Evolutionary conservation across 1,284 basidiomycete species (phyloP).

Genomic region (Malassezia equina): DNA sequence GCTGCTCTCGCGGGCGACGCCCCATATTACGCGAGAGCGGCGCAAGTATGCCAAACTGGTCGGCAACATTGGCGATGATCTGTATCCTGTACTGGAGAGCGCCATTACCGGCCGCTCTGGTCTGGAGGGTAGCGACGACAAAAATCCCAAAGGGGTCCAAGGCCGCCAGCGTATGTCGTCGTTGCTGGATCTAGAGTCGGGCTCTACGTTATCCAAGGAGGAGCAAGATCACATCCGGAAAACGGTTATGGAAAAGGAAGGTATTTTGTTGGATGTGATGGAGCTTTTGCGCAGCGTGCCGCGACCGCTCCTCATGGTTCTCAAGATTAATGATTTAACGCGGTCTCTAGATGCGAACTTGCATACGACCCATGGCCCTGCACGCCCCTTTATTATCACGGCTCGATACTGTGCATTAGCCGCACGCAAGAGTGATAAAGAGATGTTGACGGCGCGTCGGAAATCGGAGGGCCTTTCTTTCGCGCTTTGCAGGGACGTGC

Average conservation of each 20-base stretch:
- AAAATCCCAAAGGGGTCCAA: conserved; percentile 40
- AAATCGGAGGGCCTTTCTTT: conserved; percentile 23
- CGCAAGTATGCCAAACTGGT: conserved; percentile 40
- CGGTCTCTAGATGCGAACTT: conserved; percentile 55
- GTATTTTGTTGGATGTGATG: conserved; percentile 38
- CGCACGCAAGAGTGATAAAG: conserved; percentile 67
- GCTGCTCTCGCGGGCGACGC: conserved; percentile 36
- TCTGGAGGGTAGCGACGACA: conserved; percentile 42
- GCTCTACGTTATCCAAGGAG: conserved; percentile 28
- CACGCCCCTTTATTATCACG: conserved; percentile 64
- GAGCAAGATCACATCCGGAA: conserved; percentile 47
- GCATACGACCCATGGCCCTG: conserved; percentile 53
- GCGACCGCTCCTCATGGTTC: conserved; percentile 46
- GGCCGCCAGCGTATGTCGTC: conserved; percentile 29
- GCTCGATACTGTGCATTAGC: conserved; percentile 78
- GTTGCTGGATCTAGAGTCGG: conserved; percentile 36
- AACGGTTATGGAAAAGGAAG: conserved; percentile 47
- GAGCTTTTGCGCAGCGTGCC: conserved; percentile 41
- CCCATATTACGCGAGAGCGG: conserved; percentile 31
- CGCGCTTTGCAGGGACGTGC: conserved; percentile 55
- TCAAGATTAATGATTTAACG: conserved; percentile 46
- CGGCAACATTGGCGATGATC: conserved; percentile 44
- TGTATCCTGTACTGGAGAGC: conserved; percentile 45
- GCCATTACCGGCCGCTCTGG: conserved; percentile 45
- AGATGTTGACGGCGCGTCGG: conserved; percentile 48